These are phyloP conservation scores for Celoporthe dispersa DNA, from an alignment of 2,329 filamentous ascomycete species.

Conservation along the genomic window DNA sequence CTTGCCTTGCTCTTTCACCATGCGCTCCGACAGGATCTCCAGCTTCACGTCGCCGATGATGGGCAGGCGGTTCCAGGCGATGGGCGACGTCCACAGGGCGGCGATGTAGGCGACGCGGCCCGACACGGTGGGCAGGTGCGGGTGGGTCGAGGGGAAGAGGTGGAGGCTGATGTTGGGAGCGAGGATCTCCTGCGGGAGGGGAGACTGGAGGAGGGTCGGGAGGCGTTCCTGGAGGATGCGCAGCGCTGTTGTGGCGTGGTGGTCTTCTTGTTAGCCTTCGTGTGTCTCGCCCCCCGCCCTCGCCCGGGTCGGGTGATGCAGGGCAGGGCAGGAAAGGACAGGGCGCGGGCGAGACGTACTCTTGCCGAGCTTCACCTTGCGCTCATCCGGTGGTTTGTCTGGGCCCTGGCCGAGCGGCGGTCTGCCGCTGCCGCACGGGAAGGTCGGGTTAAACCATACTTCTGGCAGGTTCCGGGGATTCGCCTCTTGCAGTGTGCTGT, in stretches of 20 bases:
- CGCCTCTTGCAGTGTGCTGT: conserved; percentile 34
- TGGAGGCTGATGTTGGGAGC: conserved; percentile 73
- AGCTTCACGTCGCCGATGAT: conserved; percentile 89
- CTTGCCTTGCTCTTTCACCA: conserved; percentile 65
- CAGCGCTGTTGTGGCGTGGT: conserved; percentile 52
- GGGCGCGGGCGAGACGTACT: conserved; percentile 48
- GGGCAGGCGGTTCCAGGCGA: conserved; percentile 93
- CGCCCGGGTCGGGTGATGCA: neutral
- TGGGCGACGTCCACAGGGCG: conserved; percentile 92
- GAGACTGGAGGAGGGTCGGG: conserved; percentile 69
- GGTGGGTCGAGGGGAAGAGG: conserved; percentile 77
- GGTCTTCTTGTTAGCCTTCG: conserved; percentile 20
- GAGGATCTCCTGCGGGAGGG: conserved; percentile 75
- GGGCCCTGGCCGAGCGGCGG: conserved; percentile 31
- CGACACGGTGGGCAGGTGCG: conserved; percentile 88
- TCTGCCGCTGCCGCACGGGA: conserved; percentile 36
- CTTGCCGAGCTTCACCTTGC: conserved; percentile 66
- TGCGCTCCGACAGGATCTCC: conserved; percentile 86
- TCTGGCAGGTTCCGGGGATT: conserved; percentile 40
- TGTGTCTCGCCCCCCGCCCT: too few relatives aligned
- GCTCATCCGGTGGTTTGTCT: conserved; percentile 53
- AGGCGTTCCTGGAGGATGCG: conserved; percentile 68
- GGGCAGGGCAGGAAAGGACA: neutral
- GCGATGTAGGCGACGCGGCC: conserved; percentile 90
- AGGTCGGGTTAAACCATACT: conserved; percentile 50